Evolutionary conservation across 2,329 filamentous ascomycete genomes (phyloP), one percentile per base, ranked within the genome.

Genomic region (Venturia aucupariae): DNA sequence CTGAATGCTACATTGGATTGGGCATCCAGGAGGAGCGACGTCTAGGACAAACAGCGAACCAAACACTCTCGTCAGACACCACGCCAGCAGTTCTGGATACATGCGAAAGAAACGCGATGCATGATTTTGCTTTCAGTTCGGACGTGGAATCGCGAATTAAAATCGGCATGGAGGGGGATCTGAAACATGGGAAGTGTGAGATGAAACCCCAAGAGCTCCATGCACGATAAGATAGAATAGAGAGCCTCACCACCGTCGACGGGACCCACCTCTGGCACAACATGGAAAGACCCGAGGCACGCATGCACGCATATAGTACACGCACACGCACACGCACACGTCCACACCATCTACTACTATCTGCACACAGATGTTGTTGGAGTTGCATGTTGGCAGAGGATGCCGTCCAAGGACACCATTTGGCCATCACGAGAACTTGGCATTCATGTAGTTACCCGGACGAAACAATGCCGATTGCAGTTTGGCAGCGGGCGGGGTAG

Each of bases 71-170:
- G 15, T 35, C 51, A 57, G 51, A 30, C 51, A 35, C 11, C 7
- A 19, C 30, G 51, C 51, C 51, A 35, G 19, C 15, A 10, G 51
- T 19, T 1, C 19, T 35, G 24, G 15, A n/a, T 15, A 10, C 51
- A 57, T 35, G 27, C 51, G 51, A 15, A 51, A 19, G 51, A 57
- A 57, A 57, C 51, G 51, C 51, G 51, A 35, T 57, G 51, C 51
- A 57, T 57, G 51, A 57, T 19, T 32, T 8, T 38, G 51, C 2
- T 8, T 57, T 35, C 30, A 57, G 35, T n/a, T 57, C 27, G 46
- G 30, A 57, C 4, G 15, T 4, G 10, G 51, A 35, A 10, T 35
- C 51, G 13, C 51, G 51, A 57, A 57, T 57, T 6, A 35, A 35
- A 54, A 57, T 35, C 6, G 51, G 27, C 13, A 27, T 1, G 51